Evolutionary conservation across 768 basidiomycete species (phyloP).

Genomic region (Mycena kentingensis): DNA sequence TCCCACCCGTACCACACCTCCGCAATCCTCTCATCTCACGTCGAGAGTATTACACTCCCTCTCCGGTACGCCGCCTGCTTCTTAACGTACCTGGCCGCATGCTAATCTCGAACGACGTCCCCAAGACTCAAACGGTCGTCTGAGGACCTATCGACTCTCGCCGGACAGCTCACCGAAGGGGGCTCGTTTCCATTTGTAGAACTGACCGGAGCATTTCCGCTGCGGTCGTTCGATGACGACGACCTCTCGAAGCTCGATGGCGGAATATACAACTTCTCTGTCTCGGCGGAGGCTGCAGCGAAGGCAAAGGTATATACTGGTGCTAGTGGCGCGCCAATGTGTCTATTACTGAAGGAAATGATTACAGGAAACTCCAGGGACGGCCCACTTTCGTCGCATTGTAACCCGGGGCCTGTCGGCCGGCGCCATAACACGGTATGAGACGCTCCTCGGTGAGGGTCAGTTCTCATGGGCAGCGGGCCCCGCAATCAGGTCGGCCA

Average conservation of each 20-base stretch:
- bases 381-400: slow-evolving; percentile 43
- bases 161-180: slow-evolving; percentile 53
- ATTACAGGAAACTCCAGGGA: slow-evolving; percentile 4
- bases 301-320: neutral
- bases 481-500: neutral
- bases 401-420: slow-evolving; percentile 63
- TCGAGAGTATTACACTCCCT: slow-evolving; percentile 62
- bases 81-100: slow-evolving; percentile 1
- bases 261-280: slow-evolving; percentile 45
- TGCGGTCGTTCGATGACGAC: slow-evolving; percentile 25
- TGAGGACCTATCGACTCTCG: slow-evolving; percentile 47
- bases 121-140: slow-evolving; percentile 26
- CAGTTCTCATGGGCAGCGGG: neutral
- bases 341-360: no score
- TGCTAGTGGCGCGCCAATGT: neutral
- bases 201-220: slow-evolving; percentile 57
- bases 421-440: slow-evolving; percentile 37
- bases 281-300: slow-evolving; percentile 25
- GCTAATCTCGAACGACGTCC: neutral
- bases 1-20: slow-evolving; percentile 51
- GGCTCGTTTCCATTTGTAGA: slow-evolving; percentile 55
- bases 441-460: slow-evolving; percentile 34
- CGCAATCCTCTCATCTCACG: slow-evolving; percentile 57
- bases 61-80: slow-evolving; percentile 45
- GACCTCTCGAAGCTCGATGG: slow-evolving; percentile 30